Base-by-base conservation (phyloP, 2,329 filamentous ascomycete species). In the Curvularia hawaiiensis region DNA sequence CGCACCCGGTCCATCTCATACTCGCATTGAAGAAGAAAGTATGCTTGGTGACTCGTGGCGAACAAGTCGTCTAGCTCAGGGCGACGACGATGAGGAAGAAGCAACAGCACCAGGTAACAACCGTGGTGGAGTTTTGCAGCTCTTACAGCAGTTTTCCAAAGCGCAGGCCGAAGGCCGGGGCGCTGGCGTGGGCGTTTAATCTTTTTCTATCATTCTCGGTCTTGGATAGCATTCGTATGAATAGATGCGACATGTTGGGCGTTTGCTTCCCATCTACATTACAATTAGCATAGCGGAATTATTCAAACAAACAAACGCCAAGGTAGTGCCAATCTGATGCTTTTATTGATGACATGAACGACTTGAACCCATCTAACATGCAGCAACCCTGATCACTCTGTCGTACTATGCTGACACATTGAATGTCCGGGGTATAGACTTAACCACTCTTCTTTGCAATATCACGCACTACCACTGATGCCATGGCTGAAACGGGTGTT, bases 131-230 rank as follows among this genome's bases (percentile, higher is more conserved):
- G 87, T 90, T 5, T 73, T 90, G 56, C 87, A 87, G 9, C 73
- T 90, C 63, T 79, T 90, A 55, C 85, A 88, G 70, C 86, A 90
- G 67, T 89, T 89, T 66, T 85, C 87, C 60, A 86, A 85, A 74
- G 85, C 84, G 38, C 84, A 85, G 61, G 80, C 80, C 26, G 80
- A 82, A 58, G 81, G 79, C 52, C 75, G 78, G 61, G 79, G 70
- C 7, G 72, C 71, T 20, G 73, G 72, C 14, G 69, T 74, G 50
- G 70, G 72, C 12, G 67, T 72, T 49, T 74, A 55, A 67, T 38
- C 3, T 44, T 28, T n/a, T 30, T 18, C 10, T 31, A 31, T 43
- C 33, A 35, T 47, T 22, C 11, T 18, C 31, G 28, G 7, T n/a
- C 4, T 38, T 28, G 31, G 44, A 38, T 61, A 57, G 41, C 28